phyloP scores from a whole-genome alignment of 768 basidiomycete genomes.

The Tylopilus sp. region DNA sequence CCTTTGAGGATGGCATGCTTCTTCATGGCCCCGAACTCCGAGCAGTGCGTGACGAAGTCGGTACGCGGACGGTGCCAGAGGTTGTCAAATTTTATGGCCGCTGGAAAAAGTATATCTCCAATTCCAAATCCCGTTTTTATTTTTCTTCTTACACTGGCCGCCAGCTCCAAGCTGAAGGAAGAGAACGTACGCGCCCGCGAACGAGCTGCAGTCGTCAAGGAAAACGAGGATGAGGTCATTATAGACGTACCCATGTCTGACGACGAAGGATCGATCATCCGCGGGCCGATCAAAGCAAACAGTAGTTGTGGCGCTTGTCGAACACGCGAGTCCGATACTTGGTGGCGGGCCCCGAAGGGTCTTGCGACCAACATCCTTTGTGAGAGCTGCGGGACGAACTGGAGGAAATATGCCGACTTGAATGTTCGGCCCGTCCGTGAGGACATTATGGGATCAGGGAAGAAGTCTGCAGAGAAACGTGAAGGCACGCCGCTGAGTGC shows the following conservation, averaged over 20 bases:
- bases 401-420: constrained; percentile 91
- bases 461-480: constrained; percentile 48
- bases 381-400: constrained; percentile 81
- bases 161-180: constrained; percentile 64
- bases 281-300: constrained; percentile 49
- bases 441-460: constrained; percentile 47
- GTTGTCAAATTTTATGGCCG: constrained; percentile 81
- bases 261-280: constrained; percentile 75
- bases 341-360: constrained; percentile 94
- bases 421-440: constrained; percentile 72
- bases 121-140: constrained; percentile 2
- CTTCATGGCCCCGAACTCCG: constrained; percentile 79
- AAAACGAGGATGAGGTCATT: constrained; percentile 28
- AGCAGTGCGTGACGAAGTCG: constrained; percentile 70
- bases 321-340: constrained; percentile 70
- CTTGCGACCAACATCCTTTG: constrained; percentile 77
- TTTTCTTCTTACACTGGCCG: constrained; percentile 8
- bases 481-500: constrained; percentile 59
- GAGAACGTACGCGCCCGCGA: constrained; percentile 54
- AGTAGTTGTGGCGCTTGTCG: constrained; percentile 80
- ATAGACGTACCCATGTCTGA: constrained; percentile 41
- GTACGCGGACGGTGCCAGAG: constrained; percentile 65
- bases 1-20: constrained; percentile 73
- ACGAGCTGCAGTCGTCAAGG: constrained; percentile 32
- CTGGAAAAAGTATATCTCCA: constrained; percentile 70